phyloP scores from a whole-genome alignment of 345 rosid genomes.

The Euclidium syriacum region DNA sequence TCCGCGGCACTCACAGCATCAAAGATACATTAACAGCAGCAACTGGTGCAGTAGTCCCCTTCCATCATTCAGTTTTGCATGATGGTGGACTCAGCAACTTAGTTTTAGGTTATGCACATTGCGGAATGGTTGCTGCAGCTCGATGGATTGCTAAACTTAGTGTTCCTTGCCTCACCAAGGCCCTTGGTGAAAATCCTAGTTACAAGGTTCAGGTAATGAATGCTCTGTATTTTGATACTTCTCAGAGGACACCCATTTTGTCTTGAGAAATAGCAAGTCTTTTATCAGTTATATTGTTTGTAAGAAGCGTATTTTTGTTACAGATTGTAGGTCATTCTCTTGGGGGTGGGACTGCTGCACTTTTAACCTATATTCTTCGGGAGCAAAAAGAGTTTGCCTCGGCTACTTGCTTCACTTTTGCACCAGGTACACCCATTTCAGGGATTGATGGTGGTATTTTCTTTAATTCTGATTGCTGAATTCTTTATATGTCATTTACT shows the following conservation, averaged over 20 bases:
- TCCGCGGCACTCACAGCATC: slow-evolving; percentile 95
- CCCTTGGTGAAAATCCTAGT: slow-evolving; percentile 63
- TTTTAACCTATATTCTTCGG: slow-evolving; percentile 82
- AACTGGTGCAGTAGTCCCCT: slow-evolving; percentile 97
- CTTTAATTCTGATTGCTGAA: background rate
- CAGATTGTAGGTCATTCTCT: slow-evolving; percentile 97
- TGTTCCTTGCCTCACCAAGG: slow-evolving; percentile 71
- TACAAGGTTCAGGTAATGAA: slow-evolving; percentile 72
- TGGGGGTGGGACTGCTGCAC: slow-evolving; percentile 97
- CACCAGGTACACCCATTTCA: slow-evolving; percentile 56
- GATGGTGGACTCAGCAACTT: slow-evolving; percentile 95
- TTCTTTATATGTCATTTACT: background rate
- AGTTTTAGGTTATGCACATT: slow-evolving; percentile 95
- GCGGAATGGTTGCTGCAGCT: slow-evolving; percentile 99
- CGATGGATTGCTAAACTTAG: slow-evolving; percentile 95
- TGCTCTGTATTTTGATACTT: background rate
- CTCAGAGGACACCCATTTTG: background rate
- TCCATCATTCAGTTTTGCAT: slow-evolving; percentile 91
- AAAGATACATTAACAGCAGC: slow-evolving; percentile 97
- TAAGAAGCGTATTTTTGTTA: slow-evolving; percentile 17
- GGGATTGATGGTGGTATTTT: background rate
- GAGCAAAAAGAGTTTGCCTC: slow-evolving; percentile 79
- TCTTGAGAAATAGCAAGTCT: background rate
- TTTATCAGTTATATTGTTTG: background rate
- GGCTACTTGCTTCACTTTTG: slow-evolving; percentile 85